Evolutionary conservation across 768 basidiomycete species (phyloP).

Genomic region (Crucibulum laeve): DNA sequence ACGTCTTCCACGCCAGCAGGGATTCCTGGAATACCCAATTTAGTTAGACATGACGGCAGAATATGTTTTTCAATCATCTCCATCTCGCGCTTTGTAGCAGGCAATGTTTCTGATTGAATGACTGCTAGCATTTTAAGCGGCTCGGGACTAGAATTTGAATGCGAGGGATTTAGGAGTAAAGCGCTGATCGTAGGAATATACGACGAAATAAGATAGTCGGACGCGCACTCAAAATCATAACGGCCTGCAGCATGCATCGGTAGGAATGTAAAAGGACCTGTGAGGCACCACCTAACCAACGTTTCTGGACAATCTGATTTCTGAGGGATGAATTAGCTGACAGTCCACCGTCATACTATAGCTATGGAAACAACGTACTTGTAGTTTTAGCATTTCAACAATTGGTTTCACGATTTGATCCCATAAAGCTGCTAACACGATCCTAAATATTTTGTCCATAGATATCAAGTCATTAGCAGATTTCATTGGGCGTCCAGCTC

Average conservation of each 20-base stretch:
- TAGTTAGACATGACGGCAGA: not conserved
- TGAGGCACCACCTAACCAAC: constrained; percentile 12
- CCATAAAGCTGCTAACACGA: not conserved
- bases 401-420: not conserved
- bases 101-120: not conserved
- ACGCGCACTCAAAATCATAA: constrained; percentile 3
- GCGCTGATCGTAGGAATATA: constrained; percentile 12
- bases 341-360: not conserved
- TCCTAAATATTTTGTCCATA: not conserved
- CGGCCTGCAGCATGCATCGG: constrained; percentile 14
- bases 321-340: not conserved
- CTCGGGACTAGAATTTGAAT: not conserved
- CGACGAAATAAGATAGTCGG: constrained; percentile 13
- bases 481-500: not conserved
- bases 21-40: not conserved
- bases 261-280: constrained; percentile 11
- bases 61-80: not conserved
- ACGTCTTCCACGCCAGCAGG: not conserved
- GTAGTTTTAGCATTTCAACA: not conserved
- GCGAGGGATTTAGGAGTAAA: not conserved
- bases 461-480: not conserved
- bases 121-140: not conserved
- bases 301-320: constrained; percentile 1
- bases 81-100: not conserved
- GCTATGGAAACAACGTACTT: not conserved